phyloP scores from a whole-genome alignment of 306 rosid genomes.

The Prunus campanulata region DNA sequence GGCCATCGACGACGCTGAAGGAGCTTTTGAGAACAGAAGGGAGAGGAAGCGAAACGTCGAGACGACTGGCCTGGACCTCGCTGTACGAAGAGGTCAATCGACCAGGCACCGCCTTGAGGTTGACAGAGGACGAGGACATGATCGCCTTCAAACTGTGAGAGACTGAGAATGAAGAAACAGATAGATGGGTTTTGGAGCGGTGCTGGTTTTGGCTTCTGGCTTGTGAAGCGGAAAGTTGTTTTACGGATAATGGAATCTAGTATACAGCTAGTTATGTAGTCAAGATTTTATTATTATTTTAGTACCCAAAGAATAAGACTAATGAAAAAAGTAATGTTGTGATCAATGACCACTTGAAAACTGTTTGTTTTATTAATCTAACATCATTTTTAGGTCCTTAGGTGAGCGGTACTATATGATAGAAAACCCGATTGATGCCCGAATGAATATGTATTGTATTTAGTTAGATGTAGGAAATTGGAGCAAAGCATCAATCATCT shows the following conservation, averaged over 20 bases:
- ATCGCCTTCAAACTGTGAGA: background rate
- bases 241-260: background rate
- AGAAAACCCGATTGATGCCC: too few relatives aligned
- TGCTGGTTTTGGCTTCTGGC: background rate
- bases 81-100: slow-evolving; percentile 66
- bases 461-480: too few relatives aligned
- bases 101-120: slow-evolving; percentile 43
- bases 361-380: too few relatives aligned
- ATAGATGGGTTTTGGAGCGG: background rate
- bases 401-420: too few relatives aligned
- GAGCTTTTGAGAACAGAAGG: slow-evolving; percentile 63
- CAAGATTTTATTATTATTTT: too few relatives aligned
- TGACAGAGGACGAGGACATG: slow-evolving; percentile 30
- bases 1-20: slow-evolving; percentile 69
- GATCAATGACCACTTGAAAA: too few relatives aligned
- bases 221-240: slow-evolving; percentile 2
- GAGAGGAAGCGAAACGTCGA: slow-evolving; percentile 61
- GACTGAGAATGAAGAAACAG: background rate
- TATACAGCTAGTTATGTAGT: too few relatives aligned
- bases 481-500: too few relatives aligned
- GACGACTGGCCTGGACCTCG: slow-evolving; percentile 71
- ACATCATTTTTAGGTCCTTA: too few relatives aligned
- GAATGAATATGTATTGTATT: too few relatives aligned
- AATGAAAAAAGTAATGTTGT: too few relatives aligned
- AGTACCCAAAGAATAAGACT: too few relatives aligned